Conservation (phyloP, 768 basidiomycete species). For the Daedaleopsis sinensis region DNA sequence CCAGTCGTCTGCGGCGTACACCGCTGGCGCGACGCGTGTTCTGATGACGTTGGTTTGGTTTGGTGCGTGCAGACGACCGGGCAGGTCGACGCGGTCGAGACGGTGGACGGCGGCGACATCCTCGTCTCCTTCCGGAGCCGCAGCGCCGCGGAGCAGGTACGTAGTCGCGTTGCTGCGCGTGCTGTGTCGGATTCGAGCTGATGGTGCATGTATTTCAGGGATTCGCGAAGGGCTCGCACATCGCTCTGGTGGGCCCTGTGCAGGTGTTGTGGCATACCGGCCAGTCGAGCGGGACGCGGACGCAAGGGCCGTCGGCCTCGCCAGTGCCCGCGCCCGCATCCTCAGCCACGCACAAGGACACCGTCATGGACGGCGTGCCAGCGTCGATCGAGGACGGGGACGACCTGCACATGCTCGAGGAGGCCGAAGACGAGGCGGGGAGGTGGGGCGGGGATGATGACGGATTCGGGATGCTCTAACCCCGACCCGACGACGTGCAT, state of each 20-base stretch:
- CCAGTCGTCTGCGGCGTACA: neutral
- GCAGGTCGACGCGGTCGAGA: slow-evolving; percentile 68
- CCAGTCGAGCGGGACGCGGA: slow-evolving; percentile 16
- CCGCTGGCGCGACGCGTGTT: neutral
- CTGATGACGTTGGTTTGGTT: slow-evolving; percentile 21
- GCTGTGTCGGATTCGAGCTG: neutral
- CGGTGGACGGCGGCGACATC: slow-evolving; percentile 55
- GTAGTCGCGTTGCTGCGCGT: slow-evolving; percentile 12
- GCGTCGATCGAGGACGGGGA: slow-evolving; percentile 27
- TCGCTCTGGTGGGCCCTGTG: slow-evolving; percentile 66
- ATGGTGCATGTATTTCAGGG: slow-evolving; percentile 47
- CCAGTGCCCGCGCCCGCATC: slow-evolving; percentile 17
- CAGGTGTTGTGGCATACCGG: slow-evolving; percentile 68
- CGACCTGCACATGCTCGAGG: slow-evolving; percentile 49
- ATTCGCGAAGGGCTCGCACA: slow-evolving; percentile 68
- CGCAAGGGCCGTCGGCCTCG: slow-evolving; percentile 9
- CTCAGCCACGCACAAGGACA: slow-evolving; percentile 22
- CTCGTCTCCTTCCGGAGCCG: slow-evolving; percentile 75
- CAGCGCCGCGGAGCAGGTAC: slow-evolving; percentile 75
- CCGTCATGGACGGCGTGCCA: slow-evolving; percentile 19
- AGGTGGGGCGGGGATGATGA: slow-evolving; percentile 79
- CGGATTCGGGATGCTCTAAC: slow-evolving; percentile 70
- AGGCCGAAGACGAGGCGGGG: slow-evolving; percentile 57
- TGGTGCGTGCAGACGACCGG: slow-evolving; percentile 55
- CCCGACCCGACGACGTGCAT: neutral